Evolutionary conservation across 345 rosid species (phyloP), one percentile per base, ranked within the genome.

Genomic region (Cardamine occulta): DNA sequence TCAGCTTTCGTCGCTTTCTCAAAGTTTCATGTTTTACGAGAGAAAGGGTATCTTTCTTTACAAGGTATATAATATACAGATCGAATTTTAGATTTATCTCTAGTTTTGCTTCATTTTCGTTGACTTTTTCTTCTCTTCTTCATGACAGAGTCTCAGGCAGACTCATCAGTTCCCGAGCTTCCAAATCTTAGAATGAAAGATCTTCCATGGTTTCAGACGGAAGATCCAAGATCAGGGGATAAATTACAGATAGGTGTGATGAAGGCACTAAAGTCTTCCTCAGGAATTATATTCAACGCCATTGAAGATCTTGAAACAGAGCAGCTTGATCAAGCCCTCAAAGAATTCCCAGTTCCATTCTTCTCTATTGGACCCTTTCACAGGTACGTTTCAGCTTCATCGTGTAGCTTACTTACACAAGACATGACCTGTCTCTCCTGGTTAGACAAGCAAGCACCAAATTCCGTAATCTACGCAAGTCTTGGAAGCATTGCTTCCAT

Each of bases 401-500:
- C 86, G 2, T 80, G 85, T 21, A 85, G 89, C 76, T 73, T 83
- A 49, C 61, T 84, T 4, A 54, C 83, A n/a, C 82, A 81, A 47
- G 89, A 82, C 57, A 59, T 68, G 18, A 76, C 79, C 28, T 85
- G 90, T 83, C 79, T 88, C 24, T 73, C 89, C 15, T 93, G 95
- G 95, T 73, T 90, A 52, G 87, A 87, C 77, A 79, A 63, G 14
- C 93, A 86, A 63, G 69, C 55, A 52, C 72, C 78, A 0, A 76
- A 67, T 6, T 84, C 93, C 0, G 90, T 87, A 0, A 75, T 86
- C 34, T 90, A 90, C 23, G 82, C 82, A 24, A 87, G 91, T 72
- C 85, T 90, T 35, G 98, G 98, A 13, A 87, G 87, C 71, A 57
- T 86, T 2, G 87, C 80, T 1, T 73, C 72, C 0, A 49, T 86